Percentiles rank a stretch among this genome's conserved stretches.
These are phyloP conservation scores for Hygrocybe punicea DNA, from an alignment of 768 basidiomycete genomes.

Conservation along the genomic window DNA sequence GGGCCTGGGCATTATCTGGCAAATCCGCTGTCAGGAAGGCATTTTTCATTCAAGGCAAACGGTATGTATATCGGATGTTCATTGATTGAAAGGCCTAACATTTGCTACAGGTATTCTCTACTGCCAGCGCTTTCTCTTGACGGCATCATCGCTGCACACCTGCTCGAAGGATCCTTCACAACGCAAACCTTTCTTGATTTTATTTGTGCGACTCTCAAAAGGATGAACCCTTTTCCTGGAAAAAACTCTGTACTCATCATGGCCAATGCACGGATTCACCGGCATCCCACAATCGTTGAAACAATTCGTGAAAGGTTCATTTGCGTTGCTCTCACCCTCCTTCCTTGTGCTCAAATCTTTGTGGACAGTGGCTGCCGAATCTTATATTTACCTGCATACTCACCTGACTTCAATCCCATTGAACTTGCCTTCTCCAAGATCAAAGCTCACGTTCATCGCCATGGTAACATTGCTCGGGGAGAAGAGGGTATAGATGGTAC, in stretches of 20 bases:
- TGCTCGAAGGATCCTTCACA: slow-evolving; percentile 31
- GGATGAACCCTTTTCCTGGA: slow-evolving; percentile 38
- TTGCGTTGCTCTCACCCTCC: slow-evolving; percentile 1
- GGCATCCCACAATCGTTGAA: slow-evolving; percentile 23
- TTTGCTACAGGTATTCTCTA: slow-evolving; percentile 29
- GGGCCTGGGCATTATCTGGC: slow-evolving; percentile 28
- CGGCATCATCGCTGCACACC: slow-evolving; percentile 30
- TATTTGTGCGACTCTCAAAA: slow-evolving; percentile 29
- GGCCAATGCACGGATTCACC: slow-evolving; percentile 21
- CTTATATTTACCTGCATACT: slow-evolving; percentile 10
- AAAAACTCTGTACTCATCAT: slow-evolving; percentile 35
- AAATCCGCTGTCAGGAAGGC: slow-evolving; percentile 15
- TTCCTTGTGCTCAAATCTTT: not conserved
- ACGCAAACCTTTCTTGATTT: slow-evolving; percentile 27
- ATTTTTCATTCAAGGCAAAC: slow-evolving; percentile 27
- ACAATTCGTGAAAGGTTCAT: slow-evolving; percentile 29
- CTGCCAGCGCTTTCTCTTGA: slow-evolving; percentile 35
- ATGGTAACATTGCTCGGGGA: slow-evolving; percentile 11
- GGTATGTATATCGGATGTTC: slow-evolving; percentile 13
- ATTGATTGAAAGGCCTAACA: not conserved
- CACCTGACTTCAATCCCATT: slow-evolving; percentile 8
- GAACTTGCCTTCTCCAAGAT: slow-evolving; percentile 25
- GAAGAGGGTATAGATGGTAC: slow-evolving; percentile 15
- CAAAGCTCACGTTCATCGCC: slow-evolving; percentile 19
- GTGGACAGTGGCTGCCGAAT: slow-evolving; percentile 8